phyloP scores from a whole-genome alignment of 495 filamentous ascomycete genomes.

The Daldinia grandis region DNA sequence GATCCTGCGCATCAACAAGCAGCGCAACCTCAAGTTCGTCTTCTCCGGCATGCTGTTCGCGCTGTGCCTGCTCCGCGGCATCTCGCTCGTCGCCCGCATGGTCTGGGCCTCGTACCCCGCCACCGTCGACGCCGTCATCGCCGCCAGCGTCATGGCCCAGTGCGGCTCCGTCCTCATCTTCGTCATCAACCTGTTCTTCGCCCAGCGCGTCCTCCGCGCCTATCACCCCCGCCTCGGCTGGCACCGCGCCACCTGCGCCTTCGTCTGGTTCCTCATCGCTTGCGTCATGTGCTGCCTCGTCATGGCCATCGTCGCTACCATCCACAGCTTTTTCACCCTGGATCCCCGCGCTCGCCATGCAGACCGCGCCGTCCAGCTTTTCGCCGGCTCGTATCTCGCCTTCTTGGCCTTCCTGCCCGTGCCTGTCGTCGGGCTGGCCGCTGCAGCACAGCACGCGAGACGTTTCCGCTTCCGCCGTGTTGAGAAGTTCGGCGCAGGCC shows the following conservation, averaged over 20 bases:
- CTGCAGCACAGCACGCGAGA: constrained; percentile 57
- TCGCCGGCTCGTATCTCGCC: constrained; percentile 72
- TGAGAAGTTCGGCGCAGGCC: constrained; percentile 77
- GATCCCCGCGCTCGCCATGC: constrained; percentile 49
- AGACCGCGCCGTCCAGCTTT: constrained; percentile 71
- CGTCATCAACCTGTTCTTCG: constrained; percentile 80
- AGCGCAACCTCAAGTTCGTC: constrained; percentile 71
- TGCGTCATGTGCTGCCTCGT: constrained; percentile 67
- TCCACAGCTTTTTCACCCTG: constrained; percentile 74
- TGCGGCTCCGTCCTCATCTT: constrained; percentile 83
- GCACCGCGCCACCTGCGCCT: constrained; percentile 57
- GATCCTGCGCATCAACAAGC: constrained; percentile 67
- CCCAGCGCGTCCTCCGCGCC: constrained; percentile 78
- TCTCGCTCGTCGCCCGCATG: constrained; percentile 71
- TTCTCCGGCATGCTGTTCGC: constrained; percentile 74
- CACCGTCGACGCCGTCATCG: constrained; percentile 68
- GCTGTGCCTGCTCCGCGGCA: constrained; percentile 78
- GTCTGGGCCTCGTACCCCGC: constrained; percentile 60
- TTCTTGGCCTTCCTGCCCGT: constrained; percentile 79
- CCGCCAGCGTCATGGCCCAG: constrained; percentile 75
- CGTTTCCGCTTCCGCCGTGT: constrained; percentile 55
- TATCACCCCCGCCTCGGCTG: constrained; percentile 76
- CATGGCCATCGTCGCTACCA: constrained; percentile 72
- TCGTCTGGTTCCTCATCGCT: constrained; percentile 68
- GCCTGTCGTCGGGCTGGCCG: constrained; percentile 62